Percentiles rank a stretch among this genome's conserved stretches.
Evolutionary conservation across 2,329 filamentous ascomycete genomes (phyloP).

Genomic region (Pseudocercospora macadamiae): DNA sequence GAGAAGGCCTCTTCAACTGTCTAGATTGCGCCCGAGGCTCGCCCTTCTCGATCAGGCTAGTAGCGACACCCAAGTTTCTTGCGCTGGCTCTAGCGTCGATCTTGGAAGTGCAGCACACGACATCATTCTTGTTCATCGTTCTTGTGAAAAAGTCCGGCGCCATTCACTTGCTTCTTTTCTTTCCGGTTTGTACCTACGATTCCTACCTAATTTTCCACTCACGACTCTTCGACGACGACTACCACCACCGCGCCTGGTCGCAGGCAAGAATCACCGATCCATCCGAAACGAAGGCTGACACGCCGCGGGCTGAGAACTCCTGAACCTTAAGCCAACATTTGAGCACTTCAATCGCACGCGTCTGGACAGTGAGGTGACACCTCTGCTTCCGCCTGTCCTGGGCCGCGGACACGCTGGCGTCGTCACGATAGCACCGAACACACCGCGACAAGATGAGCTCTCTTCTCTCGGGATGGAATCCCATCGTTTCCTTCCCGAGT

Average conservation of each 20-base stretch:
- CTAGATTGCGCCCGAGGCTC: neutral
- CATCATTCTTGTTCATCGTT: neutral
- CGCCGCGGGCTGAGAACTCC: constrained; percentile 1
- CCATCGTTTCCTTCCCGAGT: constrained; percentile 71
- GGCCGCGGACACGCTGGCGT: neutral
- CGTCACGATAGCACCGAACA: neutral
- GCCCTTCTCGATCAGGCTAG: neutral
- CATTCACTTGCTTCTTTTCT: neutral
- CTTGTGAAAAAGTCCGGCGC: neutral
- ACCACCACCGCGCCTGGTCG: neutral
- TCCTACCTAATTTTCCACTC: neutral
- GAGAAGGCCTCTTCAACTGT: neutral
- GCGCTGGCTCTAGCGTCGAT: no score
- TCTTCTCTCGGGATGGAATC: constrained; percentile 58
- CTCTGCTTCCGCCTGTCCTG: neutral
- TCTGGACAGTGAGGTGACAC: neutral
- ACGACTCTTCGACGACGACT: neutral
- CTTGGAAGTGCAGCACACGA: neutral
- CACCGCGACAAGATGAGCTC: constrained; percentile 39
- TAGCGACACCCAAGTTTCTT: neutral
- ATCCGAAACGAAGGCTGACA: constrained; percentile 1
- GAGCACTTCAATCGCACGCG: neutral
- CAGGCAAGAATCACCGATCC: neutral
- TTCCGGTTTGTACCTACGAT: neutral
- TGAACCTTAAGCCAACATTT: constrained; percentile 1